Base-by-base conservation (phyloP, 768 basidiomycete species). In the Pulveroboletus sp. region DNA sequence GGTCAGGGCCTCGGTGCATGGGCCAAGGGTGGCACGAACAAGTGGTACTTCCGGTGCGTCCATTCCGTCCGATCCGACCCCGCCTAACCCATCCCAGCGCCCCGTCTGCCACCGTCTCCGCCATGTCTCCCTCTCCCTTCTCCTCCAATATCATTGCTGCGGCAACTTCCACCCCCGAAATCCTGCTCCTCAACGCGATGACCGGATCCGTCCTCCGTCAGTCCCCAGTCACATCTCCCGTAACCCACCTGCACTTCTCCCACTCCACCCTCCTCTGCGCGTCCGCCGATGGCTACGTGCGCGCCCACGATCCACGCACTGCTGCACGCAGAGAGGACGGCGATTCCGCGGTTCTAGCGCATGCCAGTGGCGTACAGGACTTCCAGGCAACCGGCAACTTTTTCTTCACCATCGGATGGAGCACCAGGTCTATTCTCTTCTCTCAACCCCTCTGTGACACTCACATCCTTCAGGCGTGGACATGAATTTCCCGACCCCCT, bases 401-500 rank as follows among this genome's bases (percentile, higher is more conserved):
- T 55, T 77, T 89, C 32, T 90, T 88, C 60, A 91, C 89, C 7
- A 89, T 93, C 57, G 94, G 94, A 12, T 86, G 86, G 70, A 86
- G 86, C 3, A 76, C 90, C 69, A 85, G 91, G 93, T 92, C 52
- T 37, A 47, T 27, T 47, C 19, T 44, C 34, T 45, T 20, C 5
- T 40, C 19, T 31, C n/a, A 16, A 22, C 26, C 17, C 0, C 17
- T 26, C 43, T 29, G 19, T 27, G 43, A 3, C 26, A 34, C 49
- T 59, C 60, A 65, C 55, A 13, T 11, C 30, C 24, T 26, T 45
- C 60, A 96, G 94, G 66, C 91, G 89, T 68, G 84, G 86, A 7
- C 84, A 87, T 40, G 92, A 94, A 5, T 79, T 86, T 47, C 88
- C 90, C 0, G 95, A 97, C 64, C 90, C 93, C 3, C 74, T 93